phyloP scores from a whole-genome alignment of 2,329 filamentous ascomycete genomes.

The Xylariaceae sp. region DNA sequence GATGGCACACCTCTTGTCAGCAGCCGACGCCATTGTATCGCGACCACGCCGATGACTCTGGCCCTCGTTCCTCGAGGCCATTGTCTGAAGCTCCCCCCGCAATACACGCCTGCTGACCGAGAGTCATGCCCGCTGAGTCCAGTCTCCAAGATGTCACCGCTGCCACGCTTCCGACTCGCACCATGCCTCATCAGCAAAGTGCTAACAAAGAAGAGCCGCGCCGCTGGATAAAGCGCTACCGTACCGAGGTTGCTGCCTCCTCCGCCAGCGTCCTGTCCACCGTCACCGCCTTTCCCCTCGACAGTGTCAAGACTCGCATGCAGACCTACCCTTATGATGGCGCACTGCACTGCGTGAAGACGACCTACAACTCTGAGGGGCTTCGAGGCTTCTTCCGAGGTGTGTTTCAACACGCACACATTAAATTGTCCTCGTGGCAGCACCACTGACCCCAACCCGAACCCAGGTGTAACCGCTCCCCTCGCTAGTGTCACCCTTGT shows the following conservation, averaged over 20 bases:
- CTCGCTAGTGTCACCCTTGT: constrained; percentile 79
- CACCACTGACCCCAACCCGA: constrained; percentile 17
- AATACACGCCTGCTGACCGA: constrained; percentile 43
- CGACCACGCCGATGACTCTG: constrained; percentile 66
- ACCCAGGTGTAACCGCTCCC: constrained; percentile 75
- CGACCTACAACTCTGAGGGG: constrained; percentile 78
- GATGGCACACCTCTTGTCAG: constrained; percentile 60
- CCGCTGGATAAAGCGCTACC: constrained; percentile 74
- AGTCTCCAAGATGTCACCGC: constrained; percentile 51
- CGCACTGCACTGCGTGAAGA: constrained; percentile 74
- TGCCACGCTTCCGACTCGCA: constrained; percentile 48
- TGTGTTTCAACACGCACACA: constrained; percentile 47
- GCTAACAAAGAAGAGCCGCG: constrained; percentile 41
- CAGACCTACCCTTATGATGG: constrained; percentile 82
- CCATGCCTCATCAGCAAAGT: constrained; percentile 49
- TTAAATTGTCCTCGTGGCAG: background rate
- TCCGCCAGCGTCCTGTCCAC: constrained; percentile 80
- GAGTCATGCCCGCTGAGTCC: constrained; percentile 48
- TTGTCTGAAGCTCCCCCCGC: constrained; percentile 51
- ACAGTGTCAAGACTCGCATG: constrained; percentile 89
- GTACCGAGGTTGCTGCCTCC: constrained; percentile 80
- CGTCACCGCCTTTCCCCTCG: constrained; percentile 80
- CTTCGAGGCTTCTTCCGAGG: constrained; percentile 81
- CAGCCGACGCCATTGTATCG: constrained; percentile 54
- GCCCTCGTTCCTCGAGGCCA: constrained; percentile 57